Evolutionary conservation across 2,329 filamentous ascomycete species (phyloP).

Genomic region (Microdochium paspali): DNA sequence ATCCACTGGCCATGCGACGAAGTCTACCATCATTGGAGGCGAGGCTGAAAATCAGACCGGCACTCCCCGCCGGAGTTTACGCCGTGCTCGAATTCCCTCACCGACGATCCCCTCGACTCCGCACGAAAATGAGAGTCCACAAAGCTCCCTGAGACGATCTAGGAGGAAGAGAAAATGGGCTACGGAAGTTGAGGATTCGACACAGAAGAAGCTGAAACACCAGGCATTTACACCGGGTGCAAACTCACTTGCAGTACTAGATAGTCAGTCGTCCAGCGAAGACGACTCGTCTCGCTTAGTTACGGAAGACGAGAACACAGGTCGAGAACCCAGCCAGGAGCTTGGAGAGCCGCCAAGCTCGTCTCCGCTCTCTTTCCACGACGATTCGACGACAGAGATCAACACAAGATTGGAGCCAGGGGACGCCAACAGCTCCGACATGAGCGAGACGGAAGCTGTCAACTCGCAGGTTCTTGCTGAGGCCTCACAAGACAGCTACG

Average conservation of each 20-base stretch:
- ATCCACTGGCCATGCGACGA: slow-evolving; percentile 3
- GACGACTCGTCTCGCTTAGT: slow-evolving; percentile 1
- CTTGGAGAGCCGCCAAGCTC: background rate
- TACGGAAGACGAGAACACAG: background rate
- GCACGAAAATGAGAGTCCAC: slow-evolving; percentile 7
- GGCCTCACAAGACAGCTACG: slow-evolving; percentile 18
- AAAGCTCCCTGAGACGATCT: slow-evolving; percentile 7
- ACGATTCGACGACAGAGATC: background rate
- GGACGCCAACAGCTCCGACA: slow-evolving; percentile 8
- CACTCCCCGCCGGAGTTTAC: slow-evolving; percentile 2
- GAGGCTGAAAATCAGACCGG: slow-evolving; percentile 5
- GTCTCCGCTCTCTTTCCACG: background rate
- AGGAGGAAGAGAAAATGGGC: slow-evolving; percentile 17
- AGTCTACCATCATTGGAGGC: slow-evolving; percentile 13
- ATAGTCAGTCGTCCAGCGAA: too few species aligned
- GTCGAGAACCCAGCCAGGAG: background rate
- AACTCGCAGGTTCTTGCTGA: slow-evolving; percentile 19
- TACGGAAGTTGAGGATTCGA: slow-evolving; percentile 8
- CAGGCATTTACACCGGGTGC: slow-evolving; percentile 5
- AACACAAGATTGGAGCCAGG: slow-evolving; percentile 5
- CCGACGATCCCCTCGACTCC: slow-evolving; percentile 4
- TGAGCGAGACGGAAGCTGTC: slow-evolving; percentile 17
- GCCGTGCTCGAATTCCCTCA: background rate
- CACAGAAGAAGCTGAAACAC: slow-evolving; percentile 15
- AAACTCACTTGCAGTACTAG: slow-evolving; percentile 1